Evolutionary conservation across 345 rosid species (phyloP).

Genomic region (Camelina hispida): DNA sequence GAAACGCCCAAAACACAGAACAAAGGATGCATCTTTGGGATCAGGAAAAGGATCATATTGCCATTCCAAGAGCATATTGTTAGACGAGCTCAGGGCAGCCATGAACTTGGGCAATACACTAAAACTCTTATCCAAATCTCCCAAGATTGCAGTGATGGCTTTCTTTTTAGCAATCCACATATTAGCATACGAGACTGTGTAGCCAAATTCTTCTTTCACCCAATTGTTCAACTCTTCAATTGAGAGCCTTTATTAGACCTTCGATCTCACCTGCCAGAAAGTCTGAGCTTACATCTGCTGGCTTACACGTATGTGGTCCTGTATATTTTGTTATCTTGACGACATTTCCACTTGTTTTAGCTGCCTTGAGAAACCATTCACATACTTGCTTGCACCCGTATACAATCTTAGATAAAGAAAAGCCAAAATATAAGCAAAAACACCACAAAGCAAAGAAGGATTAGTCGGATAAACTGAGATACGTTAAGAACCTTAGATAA

Average conservation of each 20-base stretch:
- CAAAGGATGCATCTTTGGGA: conserved; percentile 10
- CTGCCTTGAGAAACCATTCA: neutral
- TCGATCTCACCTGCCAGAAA: neutral
- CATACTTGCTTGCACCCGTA: too few species aligned
- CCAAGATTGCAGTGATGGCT: neutral
- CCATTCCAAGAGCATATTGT: conserved; percentile 2
- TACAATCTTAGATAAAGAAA: neutral
- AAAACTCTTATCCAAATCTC: conserved; percentile 23
- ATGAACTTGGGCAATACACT: conserved; percentile 24
- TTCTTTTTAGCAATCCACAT: conserved; percentile 25
- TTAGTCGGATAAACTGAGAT: neutral
- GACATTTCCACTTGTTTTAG: neutral
- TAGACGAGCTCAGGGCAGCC: conserved; percentile 4
- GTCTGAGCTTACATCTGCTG: neutral
- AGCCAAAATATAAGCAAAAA: conserved; percentile 2
- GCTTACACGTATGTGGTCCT: neutral
- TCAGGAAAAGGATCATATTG: neutral
- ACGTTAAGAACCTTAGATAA: neutral
- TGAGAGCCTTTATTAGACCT: neutral
- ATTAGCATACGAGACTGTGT: neutral
- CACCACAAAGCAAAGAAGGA: neutral
- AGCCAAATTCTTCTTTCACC: conserved; percentile 3
- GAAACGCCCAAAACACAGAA: conserved; percentile 24
- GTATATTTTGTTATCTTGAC: neutral
- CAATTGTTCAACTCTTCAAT: neutral